Conservation (phyloP, 257 asterid species). For the Plantago elongata region DNA sequence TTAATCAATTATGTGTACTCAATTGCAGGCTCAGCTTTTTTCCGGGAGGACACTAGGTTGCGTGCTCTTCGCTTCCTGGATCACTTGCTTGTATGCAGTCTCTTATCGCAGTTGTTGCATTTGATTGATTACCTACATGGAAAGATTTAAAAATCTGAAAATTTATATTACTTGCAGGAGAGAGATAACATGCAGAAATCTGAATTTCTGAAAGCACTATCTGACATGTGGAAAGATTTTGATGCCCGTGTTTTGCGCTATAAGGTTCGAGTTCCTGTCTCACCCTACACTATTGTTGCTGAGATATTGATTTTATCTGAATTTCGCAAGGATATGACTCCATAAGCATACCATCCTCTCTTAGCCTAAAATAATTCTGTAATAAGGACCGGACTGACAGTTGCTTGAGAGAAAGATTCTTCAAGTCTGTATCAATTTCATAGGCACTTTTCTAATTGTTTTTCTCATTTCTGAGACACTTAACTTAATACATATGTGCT, state of each 20-base stretch:
- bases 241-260: conserved; percentile 96
- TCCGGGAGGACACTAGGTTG: conserved; percentile 90
- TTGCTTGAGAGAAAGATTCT: conserved; percentile 7
- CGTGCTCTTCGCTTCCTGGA: conserved; percentile 99
- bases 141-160: conserved; percentile 15
- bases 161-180: conserved; percentile 56
- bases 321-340: no score
- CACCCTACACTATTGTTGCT: conserved; percentile 13
- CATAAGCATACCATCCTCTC: neutral
- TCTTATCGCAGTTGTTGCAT: conserved; percentile 26
- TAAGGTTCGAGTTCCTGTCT: conserved; percentile 56
- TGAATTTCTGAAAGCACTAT: conserved; percentile 90
- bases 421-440: conserved; percentile 17
- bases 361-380: conserved; percentile 15
- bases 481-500: conserved; percentile 17
- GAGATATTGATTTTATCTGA: neutral
- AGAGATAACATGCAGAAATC: conserved; percentile 98
- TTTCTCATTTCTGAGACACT: conserved; percentile 21
- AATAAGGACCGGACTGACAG: conserved; percentile 5
- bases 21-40: conserved; percentile 90
- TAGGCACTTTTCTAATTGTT: conserved; percentile 8
- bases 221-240: conserved; percentile 99
- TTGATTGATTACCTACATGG: conserved; percentile 15
- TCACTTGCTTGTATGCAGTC: conserved; percentile 80
- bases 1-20: conserved; percentile 11